A percentile compares a stretch with the other conserved stretches of the same genome.
Conservation (phyloP, 2,329 filamentous ascomycete species). For the Colletotrichum kahawae region DNA sequence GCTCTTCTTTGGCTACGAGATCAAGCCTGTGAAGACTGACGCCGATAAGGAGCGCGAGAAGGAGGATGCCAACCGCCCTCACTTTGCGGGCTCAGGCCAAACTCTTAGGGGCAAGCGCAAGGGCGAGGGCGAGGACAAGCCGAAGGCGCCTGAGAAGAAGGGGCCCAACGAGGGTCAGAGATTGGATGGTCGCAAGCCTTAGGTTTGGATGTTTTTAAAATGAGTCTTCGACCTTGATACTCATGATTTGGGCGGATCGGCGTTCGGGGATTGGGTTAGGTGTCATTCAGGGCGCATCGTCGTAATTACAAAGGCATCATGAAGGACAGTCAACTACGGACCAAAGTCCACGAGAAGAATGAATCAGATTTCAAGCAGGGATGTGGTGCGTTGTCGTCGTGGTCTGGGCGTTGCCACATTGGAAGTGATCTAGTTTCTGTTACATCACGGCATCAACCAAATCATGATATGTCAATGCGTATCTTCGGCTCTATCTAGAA, state of each 20-base stretch:
- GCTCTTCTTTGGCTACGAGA: slow-evolving; percentile 94
- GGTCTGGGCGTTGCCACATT: not conserved
- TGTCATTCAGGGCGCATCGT: slow-evolving; percentile 14
- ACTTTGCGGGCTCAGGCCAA: slow-evolving; percentile 85
- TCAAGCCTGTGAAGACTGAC: slow-evolving; percentile 85
- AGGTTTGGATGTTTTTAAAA: not conserved
- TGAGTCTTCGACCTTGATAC: not conserved
- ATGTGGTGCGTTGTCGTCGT: not conserved
- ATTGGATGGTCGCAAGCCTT: slow-evolving; percentile 45
- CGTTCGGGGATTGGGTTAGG: slow-evolving; percentile 8
- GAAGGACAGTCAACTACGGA: not conserved
- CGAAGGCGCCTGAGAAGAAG: slow-evolving; percentile 53
- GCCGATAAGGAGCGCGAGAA: slow-evolving; percentile 72
- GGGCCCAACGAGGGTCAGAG: slow-evolving; percentile 45
- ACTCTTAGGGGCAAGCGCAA: slow-evolving; percentile 81
- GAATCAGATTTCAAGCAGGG: not conserved
- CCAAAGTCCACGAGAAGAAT: not conserved
- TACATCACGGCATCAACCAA: not conserved
- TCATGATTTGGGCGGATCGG: not conserved
- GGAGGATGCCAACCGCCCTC: slow-evolving; percentile 68
- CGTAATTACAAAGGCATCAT: slow-evolving; percentile 8
- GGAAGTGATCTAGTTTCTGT: not conserved
- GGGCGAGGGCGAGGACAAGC: slow-evolving; percentile 53
- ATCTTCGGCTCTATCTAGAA: not conserved
- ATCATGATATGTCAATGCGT: not conserved